Evolutionary conservation across 2,329 filamentous ascomycete species (phyloP), one percentile per base, ranked within the genome.

Genomic region (Colletotrichum aenigma): DNA sequence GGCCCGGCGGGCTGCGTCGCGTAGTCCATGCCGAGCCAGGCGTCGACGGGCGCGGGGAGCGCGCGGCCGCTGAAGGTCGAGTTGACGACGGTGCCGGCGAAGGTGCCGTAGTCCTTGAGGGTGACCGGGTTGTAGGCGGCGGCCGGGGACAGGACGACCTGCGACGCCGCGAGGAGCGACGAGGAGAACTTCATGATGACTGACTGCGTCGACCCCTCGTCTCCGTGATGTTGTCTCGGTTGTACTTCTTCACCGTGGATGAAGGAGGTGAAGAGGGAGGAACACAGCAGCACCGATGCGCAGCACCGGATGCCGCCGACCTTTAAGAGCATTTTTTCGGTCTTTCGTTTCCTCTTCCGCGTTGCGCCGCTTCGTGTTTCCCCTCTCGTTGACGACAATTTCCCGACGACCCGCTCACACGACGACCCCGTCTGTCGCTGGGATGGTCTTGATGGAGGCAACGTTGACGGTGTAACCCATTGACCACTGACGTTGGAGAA

Each of bases 1-100:
- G 43, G n/a, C 6, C 84, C 86, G 2, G 84, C 83, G 0, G 86
- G 87, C 34, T 86, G 85, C 1, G 81, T 80, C 0, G 87, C 83
- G 65, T 88, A 89, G 77, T 88, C 85, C 36, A 89, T 84, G 4
- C 87, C 86, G 7, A 89, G 80, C 87, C 87, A 89, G 0, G 87
- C 87, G 76, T 89, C 86, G 3, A 89, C 84, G 0, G 83, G 74
- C 4, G 76, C 76, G 10, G 82, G 80, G 4, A 87, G 80, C 0
- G 76, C 75, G 28, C 79, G 77, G 24, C 82, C 84, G 60, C 79
- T 82, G 21, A 85, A 60, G 13, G 83, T 85, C 55, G 79, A 79
- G 21, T 85, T 80, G 52, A 87, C 70, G 21, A 82, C 79, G 6
- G 82, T 85, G 7, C 86, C 86, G 16, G 81, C 78, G 76, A 88